Percentiles rank a stretch among this genome's conserved stretches.
These are phyloP conservation scores for Gonium pectorale DNA, from an alignment of 139 green algal genomes.

Conservation along the genomic window DNA sequence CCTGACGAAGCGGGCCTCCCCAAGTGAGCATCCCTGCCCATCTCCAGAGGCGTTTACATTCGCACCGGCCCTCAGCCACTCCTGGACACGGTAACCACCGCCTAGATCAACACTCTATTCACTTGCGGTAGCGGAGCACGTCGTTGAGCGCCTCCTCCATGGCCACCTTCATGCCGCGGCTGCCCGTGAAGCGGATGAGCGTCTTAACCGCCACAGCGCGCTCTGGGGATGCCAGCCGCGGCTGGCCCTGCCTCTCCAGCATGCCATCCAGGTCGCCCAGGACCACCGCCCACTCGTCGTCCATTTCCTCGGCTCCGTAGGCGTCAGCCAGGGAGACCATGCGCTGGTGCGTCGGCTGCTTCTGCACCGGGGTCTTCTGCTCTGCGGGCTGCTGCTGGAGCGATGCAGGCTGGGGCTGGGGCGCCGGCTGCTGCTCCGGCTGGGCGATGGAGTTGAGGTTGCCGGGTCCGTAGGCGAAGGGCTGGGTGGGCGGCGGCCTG, in stretches of 20 bases:
- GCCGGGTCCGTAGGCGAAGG: no score
- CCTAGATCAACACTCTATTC: neutral
- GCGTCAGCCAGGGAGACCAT: neutral
- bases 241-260: neutral
- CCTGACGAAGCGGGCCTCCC: no score
- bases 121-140: neutral
- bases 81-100: no score
- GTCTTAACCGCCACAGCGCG: conserved; percentile 14
- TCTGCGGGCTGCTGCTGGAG: no score
- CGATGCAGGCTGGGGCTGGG: no score
- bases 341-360: conserved; percentile 8
- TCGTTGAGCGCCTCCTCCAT: conserved; percentile 18
- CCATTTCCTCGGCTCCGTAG: neutral
- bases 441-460: no score
- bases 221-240: conserved; percentile 6
- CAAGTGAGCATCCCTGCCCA: no score
- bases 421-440: no score
- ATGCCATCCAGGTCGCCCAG: conserved; percentile 22
- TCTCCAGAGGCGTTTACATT: no score
- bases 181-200: conserved; percentile 23
- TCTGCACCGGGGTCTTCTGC: neutral
- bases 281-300: conserved; percentile 26
- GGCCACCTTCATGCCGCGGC: conserved; percentile 14
- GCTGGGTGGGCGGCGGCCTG: no score
- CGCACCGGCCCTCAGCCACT: no score